phyloP scores from a whole-genome alignment of 1,139 yeast genomes.

The Casaregolazyma suthepensis region DNA sequence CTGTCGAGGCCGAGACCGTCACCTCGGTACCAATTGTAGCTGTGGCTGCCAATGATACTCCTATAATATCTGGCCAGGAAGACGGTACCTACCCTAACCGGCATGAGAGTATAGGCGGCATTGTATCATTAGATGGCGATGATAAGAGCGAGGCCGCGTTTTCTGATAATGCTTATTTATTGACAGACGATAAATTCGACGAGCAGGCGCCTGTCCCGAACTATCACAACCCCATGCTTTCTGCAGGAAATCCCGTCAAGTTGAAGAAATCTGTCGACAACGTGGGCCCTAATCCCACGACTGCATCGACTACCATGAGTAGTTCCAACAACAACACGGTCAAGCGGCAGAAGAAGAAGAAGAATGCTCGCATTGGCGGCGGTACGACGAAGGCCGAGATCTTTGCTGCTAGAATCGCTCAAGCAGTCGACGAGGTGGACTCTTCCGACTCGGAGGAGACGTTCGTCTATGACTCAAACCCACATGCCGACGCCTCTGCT shows the following conservation, averaged over 20 bases:
- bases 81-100: neutral
- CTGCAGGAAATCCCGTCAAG: slow-evolving; percentile 18
- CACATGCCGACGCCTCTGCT: slow-evolving; percentile 23
- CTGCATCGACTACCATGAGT: neutral
- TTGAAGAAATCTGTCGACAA: slow-evolving; percentile 31
- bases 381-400: slow-evolving; percentile 67
- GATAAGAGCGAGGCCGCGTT: neutral
- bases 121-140: neutral
- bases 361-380: slow-evolving; percentile 19
- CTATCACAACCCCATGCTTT: neutral
- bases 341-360: slow-evolving; percentile 23
- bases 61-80: neutral
- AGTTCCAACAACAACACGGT: slow-evolving; percentile 13
- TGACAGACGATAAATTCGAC: slow-evolving; percentile 1
- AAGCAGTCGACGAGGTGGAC: slow-evolving; percentile 87
- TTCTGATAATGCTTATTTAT: neutral
- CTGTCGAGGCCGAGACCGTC: slow-evolving; percentile 41
- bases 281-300: slow-evolving; percentile 14
- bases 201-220: neutral
- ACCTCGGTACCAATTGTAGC: slow-evolving; percentile 34
- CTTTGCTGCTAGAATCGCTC: slow-evolving; percentile 89
- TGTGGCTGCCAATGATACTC: slow-evolving; percentile 23
- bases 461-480: slow-evolving; percentile 73
- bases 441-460: slow-evolving; percentile 88
- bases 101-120: neutral